Base-by-base conservation (phyloP, 1,284 basidiomycete genomes). In the Mycena sp. region DNA sequence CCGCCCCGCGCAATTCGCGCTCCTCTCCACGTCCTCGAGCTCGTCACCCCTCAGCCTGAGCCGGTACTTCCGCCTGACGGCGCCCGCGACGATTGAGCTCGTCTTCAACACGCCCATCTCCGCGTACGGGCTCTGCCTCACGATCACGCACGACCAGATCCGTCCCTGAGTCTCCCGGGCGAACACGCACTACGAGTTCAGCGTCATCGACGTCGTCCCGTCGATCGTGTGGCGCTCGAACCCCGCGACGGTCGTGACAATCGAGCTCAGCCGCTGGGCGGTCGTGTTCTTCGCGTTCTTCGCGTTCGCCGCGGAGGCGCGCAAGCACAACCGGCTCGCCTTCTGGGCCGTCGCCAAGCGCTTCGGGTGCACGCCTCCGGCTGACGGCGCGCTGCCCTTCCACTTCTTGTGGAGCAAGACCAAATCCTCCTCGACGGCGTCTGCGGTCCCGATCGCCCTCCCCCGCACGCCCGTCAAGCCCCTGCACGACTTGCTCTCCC, bases 1-100 rank as follows among this genome's bases (percentile, higher is more conserved):
- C 56, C 73, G 78, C n/a, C 73, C 76, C n/a, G 52, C 68, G 7
- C 73, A 81, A 58, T 82, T 85, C 76, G 75, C 71, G 10, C 71
- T 85, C 10, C 76, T 77, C 0, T 72, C 78, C 14, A 67, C 73
- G 9, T 76, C 70, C 59, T 61, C 50, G 9, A 73, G 72, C 29
- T 23, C 25, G 29, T 25, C 52, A 9, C 10, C 21, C 3, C 69
- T 85, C 32, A 82, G 71, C 57, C 51, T 74, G 6, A 80, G 70
- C 66, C 86, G 85, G 10, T 91, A 85, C 71, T 71, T 85, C 59
- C 85, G 87, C 4, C 79, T 88, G 11, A 82, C 88, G 76, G 78
- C 78, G 14, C 76, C 89, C 16, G 82, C 85, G 5, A 67, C 71
- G 23, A 68, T 77, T 10, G 84, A 85, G 38, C 74, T 81, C n/a